These are phyloP conservation scores for Rhodomyrtus tomentosa DNA, from an alignment of 345 rosid species.

Conservation along the genomic window DNA sequence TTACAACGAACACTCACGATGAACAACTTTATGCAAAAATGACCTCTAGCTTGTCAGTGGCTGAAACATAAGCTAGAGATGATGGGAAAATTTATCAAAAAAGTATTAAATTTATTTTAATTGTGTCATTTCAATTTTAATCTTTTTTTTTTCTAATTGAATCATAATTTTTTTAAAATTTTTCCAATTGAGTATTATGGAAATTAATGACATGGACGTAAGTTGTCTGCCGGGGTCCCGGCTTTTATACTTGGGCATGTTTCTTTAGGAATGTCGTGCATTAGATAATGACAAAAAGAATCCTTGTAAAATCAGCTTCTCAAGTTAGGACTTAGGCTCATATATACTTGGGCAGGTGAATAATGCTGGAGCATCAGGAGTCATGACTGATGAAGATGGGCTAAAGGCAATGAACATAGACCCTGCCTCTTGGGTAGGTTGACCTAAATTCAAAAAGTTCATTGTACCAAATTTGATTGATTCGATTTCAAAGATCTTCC, in stretches of 20 bases:
- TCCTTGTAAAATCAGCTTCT: background rate
- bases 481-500: background rate
- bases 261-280: background rate
- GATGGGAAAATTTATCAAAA: no score
- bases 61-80: background rate
- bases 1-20: background rate
- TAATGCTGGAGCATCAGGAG: slow-evolving; percentile 37
- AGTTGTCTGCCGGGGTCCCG: no score
- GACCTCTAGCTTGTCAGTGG: background rate
- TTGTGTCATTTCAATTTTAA: no score
- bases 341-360: slow-evolving; percentile 17
- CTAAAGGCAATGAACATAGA: slow-evolving; percentile 33
- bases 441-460: background rate
- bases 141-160: no score
- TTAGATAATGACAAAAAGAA: background rate
- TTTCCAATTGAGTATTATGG: no score
- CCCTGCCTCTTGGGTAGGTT: slow-evolving; percentile 24
- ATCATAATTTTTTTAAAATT: no score
- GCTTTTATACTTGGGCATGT: no score
- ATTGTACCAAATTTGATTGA: no score
- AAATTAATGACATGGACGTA: no score
- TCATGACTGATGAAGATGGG: slow-evolving; percentile 18
- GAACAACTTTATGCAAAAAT: background rate
- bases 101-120: no score
- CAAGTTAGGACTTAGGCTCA: background rate